Conservation (phyloP, 2,329 filamentous ascomycete species). For the Didymellaceae sp. region DNA sequence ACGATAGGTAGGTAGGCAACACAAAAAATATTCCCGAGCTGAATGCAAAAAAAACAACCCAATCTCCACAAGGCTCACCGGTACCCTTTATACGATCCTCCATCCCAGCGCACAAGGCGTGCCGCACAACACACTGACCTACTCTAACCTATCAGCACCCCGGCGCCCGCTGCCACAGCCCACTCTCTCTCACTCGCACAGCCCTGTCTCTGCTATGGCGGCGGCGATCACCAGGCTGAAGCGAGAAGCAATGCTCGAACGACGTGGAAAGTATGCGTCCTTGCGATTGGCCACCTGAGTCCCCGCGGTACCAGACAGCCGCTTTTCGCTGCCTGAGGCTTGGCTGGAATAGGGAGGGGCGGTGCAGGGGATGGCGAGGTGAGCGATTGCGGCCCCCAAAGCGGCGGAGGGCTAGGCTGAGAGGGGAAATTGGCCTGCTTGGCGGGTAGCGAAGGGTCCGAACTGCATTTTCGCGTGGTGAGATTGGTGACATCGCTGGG, state of each 20-base stretch:
- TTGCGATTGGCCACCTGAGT: constrained; percentile 1
- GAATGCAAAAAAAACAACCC: neutral
- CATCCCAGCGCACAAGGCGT: constrained; percentile 21
- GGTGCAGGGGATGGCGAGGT: constrained; percentile 34
- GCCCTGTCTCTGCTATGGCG: constrained; percentile 29
- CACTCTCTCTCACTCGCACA: too few species aligned
- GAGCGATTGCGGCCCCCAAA: constrained; percentile 10
- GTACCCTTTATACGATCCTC: constrained; percentile 5
- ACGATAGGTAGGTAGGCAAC: neutral
- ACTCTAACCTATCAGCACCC: too few species aligned
- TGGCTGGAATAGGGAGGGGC: neutral
- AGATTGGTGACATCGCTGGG: too few species aligned
- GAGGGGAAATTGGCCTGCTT: constrained; percentile 2
- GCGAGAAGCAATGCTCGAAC: neutral
- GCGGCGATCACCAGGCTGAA: constrained; percentile 16
- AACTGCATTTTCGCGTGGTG: neutral
- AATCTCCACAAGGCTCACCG: constrained; percentile 16
- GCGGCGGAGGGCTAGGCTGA: constrained; percentile 2
- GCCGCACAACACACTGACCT: too few species aligned
- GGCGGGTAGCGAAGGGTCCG: too few species aligned
- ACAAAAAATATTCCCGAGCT: neutral
- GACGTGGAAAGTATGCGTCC: neutral
- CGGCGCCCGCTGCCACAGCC: too few species aligned
- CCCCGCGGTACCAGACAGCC: neutral
- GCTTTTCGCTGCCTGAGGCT: neutral